These are phyloP conservation scores for Cladosporium sp. DNA, from an alignment of 2,329 filamentous ascomycete species.

Conservation along the genomic window DNA sequence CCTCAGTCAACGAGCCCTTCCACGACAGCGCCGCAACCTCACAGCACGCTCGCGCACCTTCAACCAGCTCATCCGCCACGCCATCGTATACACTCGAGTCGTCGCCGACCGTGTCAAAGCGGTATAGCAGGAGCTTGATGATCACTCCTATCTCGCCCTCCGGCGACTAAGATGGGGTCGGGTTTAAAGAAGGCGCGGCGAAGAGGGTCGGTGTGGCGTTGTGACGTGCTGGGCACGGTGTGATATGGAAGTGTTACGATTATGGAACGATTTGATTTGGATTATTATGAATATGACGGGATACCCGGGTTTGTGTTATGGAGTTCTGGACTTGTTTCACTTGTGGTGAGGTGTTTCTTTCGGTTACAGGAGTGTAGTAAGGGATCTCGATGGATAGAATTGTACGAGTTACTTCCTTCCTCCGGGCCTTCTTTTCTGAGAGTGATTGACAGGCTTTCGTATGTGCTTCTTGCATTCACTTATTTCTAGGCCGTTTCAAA, in stretches of 20 bases:
- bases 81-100: conserved; percentile 12
- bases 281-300: background rate
- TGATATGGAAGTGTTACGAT: background rate
- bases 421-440: too few relatives aligned
- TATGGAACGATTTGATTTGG: background rate
- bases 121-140: conserved; percentile 26
- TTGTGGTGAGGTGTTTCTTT: too few relatives aligned
- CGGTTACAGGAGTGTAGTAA: too few relatives aligned
- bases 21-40: conserved; percentile 17
- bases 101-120: conserved; percentile 18
- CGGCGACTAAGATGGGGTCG: background rate
- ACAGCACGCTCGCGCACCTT: conserved; percentile 16
- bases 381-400: too few relatives aligned
- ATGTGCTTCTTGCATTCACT: too few relatives aligned
- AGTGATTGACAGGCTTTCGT: too few relatives aligned
- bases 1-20: conserved; percentile 18
- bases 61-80: conserved; percentile 20
- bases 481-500: too few relatives aligned
- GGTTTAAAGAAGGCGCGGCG: background rate
- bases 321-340: too few relatives aligned
- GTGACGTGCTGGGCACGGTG: background rate
- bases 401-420: too few relatives aligned
- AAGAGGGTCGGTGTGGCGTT: background rate
- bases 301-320: background rate
- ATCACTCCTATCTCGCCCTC: conserved; percentile 10